A percentile compares a stretch with the other conserved stretches of the same genome.
phyloP scores from a whole-genome alignment of 768 basidiomycete species.

The Hygrophorus pudorinus region DNA sequence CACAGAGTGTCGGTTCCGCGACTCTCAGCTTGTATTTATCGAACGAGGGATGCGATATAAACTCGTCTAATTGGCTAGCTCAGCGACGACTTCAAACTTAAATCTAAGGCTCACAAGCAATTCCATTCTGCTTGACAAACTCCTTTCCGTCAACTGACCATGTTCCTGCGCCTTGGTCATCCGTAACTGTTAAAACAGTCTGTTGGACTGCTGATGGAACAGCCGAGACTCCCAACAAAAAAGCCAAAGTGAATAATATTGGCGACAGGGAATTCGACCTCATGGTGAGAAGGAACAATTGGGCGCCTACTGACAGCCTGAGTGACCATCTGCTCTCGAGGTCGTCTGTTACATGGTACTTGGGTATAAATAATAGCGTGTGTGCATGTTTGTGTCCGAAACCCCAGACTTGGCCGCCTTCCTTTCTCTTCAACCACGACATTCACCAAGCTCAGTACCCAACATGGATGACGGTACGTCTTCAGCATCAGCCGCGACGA shows the following conservation, averaged over 20 bases:
- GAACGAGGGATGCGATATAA: slow-evolving; percentile 45
- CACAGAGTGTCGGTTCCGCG: slow-evolving; percentile 66
- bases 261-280: too few species aligned
- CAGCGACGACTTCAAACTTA: background rate
- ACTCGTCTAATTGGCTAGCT: slow-evolving; percentile 40
- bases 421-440: background rate
- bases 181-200: too few species aligned
- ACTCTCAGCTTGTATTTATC: slow-evolving; percentile 46
- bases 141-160: slow-evolving; percentile 57
- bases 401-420: too few species aligned
- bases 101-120: slow-evolving; percentile 50
- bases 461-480: slow-evolving; percentile 70
- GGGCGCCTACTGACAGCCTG: too few species aligned
- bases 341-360: too few species aligned
- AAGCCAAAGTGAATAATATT: too few species aligned
- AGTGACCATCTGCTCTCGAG: too few species aligned
- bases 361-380: too few species aligned
- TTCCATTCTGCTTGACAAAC: slow-evolving; percentile 60
- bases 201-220: too few species aligned
- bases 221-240: too few species aligned
- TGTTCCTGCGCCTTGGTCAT: slow-evolving; percentile 34
- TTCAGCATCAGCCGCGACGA: slow-evolving; percentile 60
- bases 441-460: slow-evolving; percentile 6
- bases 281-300: too few species aligned
- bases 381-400: too few species aligned